Evolutionary conservation across 1,139 yeast genomes (phyloP), one percentile per base, ranked within the genome.

Genomic region (Suhomyces bokatorum): DNA sequence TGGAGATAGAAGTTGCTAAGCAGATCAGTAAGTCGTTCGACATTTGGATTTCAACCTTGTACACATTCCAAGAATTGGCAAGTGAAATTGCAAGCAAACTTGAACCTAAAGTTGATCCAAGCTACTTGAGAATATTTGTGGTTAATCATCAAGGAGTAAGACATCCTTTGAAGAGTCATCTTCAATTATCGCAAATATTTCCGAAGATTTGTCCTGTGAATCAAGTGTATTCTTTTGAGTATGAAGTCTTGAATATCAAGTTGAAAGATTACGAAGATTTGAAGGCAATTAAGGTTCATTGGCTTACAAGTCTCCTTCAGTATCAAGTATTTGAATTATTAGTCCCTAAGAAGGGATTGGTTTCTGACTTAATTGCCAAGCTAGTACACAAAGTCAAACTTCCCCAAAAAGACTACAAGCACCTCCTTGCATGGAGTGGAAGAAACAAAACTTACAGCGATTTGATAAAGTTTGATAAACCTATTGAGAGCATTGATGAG

Each of bases 211-310:
- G 70, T 51, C 75, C 75, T 39, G 79, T 69, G 47, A 75, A 71
- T 49, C 77, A 68, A 46, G 66, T 62, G 42, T 67, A 66, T 62
- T 70, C 76, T 10, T 77, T 85, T 54, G 87, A 83, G 54, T 93
- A 87, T 60, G 97, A 91, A 57, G 67, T 86, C 1, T 74, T 95
- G 56, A 85, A 81, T 35, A 83, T 90, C 39, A 81, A 91, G 6
- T 69, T 93, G 48, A 76, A 71, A 32, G 95, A 90, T 50, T 78
- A 85, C 55, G 99, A 95, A 63, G 81, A 78, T 52, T 79, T 89
- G 81, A 80, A 81, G 49, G 66, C 80, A 8, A 67, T 91, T 32
- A 80, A 77, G 47, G 70, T 86, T 24, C 73, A 73, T 48, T 86
- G 91, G 90, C 64, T 85, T 26, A 77, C 78, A 2, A 75, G 75